Evolutionary conservation across 805 yeast genomes (phyloP).

Genomic region (Starmerella powellii): DNA sequence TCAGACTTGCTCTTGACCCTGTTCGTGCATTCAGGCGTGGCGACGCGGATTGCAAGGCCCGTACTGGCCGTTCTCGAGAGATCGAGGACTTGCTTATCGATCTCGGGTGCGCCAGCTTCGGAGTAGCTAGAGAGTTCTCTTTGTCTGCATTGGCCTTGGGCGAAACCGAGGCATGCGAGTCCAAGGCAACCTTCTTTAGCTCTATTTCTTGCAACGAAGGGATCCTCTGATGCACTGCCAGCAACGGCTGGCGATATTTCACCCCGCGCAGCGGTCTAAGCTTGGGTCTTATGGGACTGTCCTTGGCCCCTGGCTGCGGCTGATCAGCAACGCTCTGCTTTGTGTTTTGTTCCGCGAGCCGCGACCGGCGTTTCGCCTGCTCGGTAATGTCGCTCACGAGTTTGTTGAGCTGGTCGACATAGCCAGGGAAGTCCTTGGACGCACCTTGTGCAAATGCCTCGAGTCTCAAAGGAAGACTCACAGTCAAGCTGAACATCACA

Average conservation of each 20-base stretch:
- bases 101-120: not conserved
- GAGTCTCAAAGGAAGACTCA: slow-evolving; percentile 10
- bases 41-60: no score
- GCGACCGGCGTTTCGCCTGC: not conserved
- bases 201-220: slow-evolving; percentile 1
- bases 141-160: not conserved
- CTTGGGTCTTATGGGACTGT: slow-evolving; percentile 7
- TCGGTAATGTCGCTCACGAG: not conserved
- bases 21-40: not conserved
- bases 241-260: slow-evolving; percentile 2
- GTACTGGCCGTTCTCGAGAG: no score
- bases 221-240: not conserved
- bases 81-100: no score
- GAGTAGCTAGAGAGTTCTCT: slow-evolving; percentile 2
- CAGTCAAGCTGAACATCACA: slow-evolving; percentile 4
- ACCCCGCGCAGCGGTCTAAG: slow-evolving; percentile 9
- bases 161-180: no score
- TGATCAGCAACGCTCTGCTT: not conserved
- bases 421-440: slow-evolving; percentile 4
- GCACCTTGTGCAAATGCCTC: slow-evolving; percentile 6
- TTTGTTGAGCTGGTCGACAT: not conserved
- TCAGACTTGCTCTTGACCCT: no score
- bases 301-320: not conserved
- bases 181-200: not conserved
- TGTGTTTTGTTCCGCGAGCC: not conserved